phyloP scores from a whole-genome alignment of 2,329 filamentous ascomycete genomes.

The Raffaelea arxii region DNA sequence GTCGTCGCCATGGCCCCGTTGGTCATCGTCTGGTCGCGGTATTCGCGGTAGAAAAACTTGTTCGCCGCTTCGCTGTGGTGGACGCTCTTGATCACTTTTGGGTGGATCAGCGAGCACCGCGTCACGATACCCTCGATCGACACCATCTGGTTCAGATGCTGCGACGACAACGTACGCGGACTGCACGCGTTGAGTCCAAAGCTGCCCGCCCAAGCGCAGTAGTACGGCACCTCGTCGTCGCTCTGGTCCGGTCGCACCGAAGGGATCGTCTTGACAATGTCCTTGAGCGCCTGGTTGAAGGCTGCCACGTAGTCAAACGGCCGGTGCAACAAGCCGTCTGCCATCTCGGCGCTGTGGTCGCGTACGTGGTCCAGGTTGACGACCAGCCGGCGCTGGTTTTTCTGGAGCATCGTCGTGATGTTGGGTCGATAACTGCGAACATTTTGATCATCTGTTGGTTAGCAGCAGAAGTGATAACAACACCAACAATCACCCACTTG shows the following conservation, averaged over 20 bases:
- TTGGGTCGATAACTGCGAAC: conserved; percentile 75
- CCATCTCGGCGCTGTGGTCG: conserved; percentile 74
- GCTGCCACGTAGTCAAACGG: conserved; percentile 85
- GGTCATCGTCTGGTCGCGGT: conserved; percentile 95
- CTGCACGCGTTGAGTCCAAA: conserved; percentile 95
- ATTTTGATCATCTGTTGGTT: conserved; percentile 36
- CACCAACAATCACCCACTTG: conserved; percentile 43
- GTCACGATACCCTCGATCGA: conserved; percentile 97
- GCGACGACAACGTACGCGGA: conserved; percentile 80
- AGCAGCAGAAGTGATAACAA: too few species aligned
- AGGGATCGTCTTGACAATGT: conserved; percentile 72
- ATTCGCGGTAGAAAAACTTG: conserved; percentile 81
- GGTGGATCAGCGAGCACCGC: conserved; percentile 86
- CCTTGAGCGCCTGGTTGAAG: conserved; percentile 84
- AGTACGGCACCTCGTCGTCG: conserved; percentile 74
- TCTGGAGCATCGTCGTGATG: conserved; percentile 69
- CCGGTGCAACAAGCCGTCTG: conserved; percentile 65
- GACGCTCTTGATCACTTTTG: conserved; percentile 96
- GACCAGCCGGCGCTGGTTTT: conserved; percentile 52
- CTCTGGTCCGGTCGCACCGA: conserved; percentile 68
- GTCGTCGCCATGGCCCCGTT: conserved; percentile 82
- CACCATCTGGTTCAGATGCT: conserved; percentile 91
- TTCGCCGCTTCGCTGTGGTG: conserved; percentile 86
- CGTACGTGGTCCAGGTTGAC: conserved; percentile 87
- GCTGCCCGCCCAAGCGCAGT: conserved; percentile 93